These are phyloP conservation scores for Decorospora gaudefroyi DNA, from an alignment of 2,329 filamentous ascomycete species.

Conservation along the genomic window DNA sequence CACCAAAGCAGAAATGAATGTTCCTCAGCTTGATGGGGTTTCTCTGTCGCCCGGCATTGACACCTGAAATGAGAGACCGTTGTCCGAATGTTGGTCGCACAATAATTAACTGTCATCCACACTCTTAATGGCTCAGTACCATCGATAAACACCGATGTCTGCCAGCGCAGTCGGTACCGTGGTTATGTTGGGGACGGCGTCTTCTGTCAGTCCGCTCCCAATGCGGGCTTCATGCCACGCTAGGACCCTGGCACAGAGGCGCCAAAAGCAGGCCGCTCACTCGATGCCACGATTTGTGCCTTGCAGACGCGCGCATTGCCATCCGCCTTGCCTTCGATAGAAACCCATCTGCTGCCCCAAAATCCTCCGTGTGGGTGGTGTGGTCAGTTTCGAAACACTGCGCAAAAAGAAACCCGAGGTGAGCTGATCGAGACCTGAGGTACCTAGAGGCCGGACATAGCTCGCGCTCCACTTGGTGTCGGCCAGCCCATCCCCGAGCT, in stretches of 20 bases:
- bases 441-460: neutral
- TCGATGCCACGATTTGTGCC: slow-evolving; percentile 11
- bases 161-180: slow-evolving; percentile 11
- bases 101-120: slow-evolving; percentile 1
- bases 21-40: slow-evolving; percentile 17
- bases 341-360: neutral
- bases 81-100: slow-evolving; percentile 6
- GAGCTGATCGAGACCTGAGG: slow-evolving; percentile 18
- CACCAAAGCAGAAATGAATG: slow-evolving; percentile 12
- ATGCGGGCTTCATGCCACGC: slow-evolving; percentile 8
- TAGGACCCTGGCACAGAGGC: slow-evolving; percentile 2
- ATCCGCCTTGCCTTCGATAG: slow-evolving; percentile 8
- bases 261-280: slow-evolving; percentile 13
- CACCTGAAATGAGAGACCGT: slow-evolving; percentile 6
- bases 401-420: too few relatives aligned
- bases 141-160: slow-evolving; percentile 12
- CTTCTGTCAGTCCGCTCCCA: slow-evolving; percentile 7
- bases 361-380: slow-evolving; percentile 2
- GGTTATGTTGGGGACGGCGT: slow-evolving; percentile 8
- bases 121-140: slow-evolving; percentile 5
- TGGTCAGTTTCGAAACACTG: slow-evolving; percentile 19
- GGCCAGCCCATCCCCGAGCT: slow-evolving; percentile 5
- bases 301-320: slow-evolving; percentile 19
- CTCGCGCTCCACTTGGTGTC: slow-evolving; percentile 13
- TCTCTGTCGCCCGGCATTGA: slow-evolving; percentile 23